A percentile compares a stretch with the other conserved stretches of the same genome.
These are phyloP conservation scores for Delitschia confertaspora DNA, from an alignment of 495 filamentous ascomycete genomes.

Conservation along the genomic window DNA sequence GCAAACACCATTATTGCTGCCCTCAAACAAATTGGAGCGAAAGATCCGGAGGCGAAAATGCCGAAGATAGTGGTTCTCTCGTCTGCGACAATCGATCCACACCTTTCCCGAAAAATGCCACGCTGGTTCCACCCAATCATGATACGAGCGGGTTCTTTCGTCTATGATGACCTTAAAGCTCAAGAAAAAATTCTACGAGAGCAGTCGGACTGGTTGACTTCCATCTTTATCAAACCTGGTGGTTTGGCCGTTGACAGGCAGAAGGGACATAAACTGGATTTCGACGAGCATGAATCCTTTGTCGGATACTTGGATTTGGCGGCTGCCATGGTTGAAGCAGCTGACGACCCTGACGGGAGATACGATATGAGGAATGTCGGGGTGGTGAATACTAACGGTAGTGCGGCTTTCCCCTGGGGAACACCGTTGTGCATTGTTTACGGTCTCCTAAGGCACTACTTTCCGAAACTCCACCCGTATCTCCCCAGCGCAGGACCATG, in stretches of 20 bases:
- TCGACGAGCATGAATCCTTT: slow-evolving; percentile 11
- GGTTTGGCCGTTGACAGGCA: slow-evolving; percentile 6
- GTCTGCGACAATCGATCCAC: slow-evolving; percentile 15
- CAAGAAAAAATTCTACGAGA: slow-evolving; percentile 9
- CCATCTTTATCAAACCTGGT: slow-evolving; percentile 19
- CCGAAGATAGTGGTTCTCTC: slow-evolving; percentile 17
- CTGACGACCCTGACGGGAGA: slow-evolving; percentile 7
- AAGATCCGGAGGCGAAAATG: not conserved
- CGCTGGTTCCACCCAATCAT: slow-evolving; percentile 6
- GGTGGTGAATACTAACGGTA: slow-evolving; percentile 10
- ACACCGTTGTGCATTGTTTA: slow-evolving; percentile 18
- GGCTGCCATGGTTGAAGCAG: slow-evolving; percentile 18
- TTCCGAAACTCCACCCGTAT: slow-evolving; percentile 14
- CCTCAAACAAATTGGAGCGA: not conserved
- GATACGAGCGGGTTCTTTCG: slow-evolving; percentile 5
- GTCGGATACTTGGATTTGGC: slow-evolving; percentile 11
- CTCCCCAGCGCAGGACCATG: no score
- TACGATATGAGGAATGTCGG: slow-evolving; percentile 13
- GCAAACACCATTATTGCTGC: slow-evolving; percentile 8
- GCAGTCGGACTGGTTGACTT: slow-evolving; percentile 8
- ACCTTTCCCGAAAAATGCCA: slow-evolving; percentile 7
- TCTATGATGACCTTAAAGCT: slow-evolving; percentile 15
- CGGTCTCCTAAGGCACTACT: slow-evolving; percentile 8
- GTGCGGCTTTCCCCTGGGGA: slow-evolving; percentile 13
- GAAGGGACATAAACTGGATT: slow-evolving; percentile 8